phyloP scores from a whole-genome alignment of 441 rosid species.

The Corymbia calophylla region DNA sequence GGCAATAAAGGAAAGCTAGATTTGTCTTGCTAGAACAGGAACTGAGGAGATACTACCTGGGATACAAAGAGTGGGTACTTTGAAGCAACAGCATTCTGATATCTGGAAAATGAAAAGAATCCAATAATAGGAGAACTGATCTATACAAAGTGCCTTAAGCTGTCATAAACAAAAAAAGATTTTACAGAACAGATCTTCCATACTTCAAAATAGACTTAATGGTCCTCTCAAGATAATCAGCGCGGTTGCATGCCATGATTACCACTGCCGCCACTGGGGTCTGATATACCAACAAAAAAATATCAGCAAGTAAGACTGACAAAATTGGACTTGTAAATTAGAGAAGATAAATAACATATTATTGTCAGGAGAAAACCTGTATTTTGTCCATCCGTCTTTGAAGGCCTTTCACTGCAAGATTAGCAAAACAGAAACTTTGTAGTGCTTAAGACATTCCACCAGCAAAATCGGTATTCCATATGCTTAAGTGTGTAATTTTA shows the following conservation, averaged over 20 bases:
- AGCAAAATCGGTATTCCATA: neutral
- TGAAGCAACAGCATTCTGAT: constrained; percentile 71
- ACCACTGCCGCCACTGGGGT: constrained; percentile 84
- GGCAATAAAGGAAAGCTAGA: neutral
- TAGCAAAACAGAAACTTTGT: constrained; percentile 10
- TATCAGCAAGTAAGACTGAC: constrained; percentile 2
- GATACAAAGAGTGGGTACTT: constrained; percentile 88
- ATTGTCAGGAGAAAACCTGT: constrained; percentile 25
- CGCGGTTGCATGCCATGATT: constrained; percentile 98
- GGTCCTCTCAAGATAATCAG: constrained; percentile 92
- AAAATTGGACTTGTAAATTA: neutral
- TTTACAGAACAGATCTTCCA: constrained; percentile 5
- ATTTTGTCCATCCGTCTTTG: constrained; percentile 45
- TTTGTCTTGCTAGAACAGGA: neutral
- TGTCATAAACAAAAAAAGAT: neutral
- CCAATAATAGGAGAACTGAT: neutral
- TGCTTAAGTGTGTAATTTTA: neutral
- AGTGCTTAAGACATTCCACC: neutral
- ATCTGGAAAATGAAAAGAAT: constrained; percentile 32
- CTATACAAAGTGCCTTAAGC: neutral
- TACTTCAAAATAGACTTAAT: constrained; percentile 74
- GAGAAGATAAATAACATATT: neutral
- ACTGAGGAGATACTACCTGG: constrained; percentile 44
- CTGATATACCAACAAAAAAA: constrained; percentile 28
- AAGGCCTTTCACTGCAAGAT: constrained; percentile 64